Percentiles rank a stretch among this genome's conserved stretches.
Conservation (phyloP, 164 flowering plant species). For the Vitis vinifera region DNA sequence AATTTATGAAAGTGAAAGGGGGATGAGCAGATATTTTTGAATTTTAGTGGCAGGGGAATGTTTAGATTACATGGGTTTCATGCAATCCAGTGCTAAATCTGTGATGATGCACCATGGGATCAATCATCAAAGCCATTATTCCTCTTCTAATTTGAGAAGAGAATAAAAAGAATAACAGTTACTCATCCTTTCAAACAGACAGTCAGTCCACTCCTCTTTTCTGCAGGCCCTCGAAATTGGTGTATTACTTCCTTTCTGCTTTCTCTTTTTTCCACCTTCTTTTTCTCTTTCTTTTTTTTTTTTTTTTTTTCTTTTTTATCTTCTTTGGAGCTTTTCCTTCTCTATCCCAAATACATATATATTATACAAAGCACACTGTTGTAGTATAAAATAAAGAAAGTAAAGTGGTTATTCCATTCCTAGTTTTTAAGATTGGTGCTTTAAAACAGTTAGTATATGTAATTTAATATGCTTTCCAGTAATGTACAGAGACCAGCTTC, state of each 20-base stretch:
- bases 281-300: conserved; percentile 9
- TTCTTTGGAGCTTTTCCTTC: conserved; percentile 5
- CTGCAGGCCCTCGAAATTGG: conserved; percentile 14
- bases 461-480: conserved; percentile 7
- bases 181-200: conserved; percentile 39
- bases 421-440: conserved; percentile 17
- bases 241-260: conserved; percentile 7
- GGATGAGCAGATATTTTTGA: no score
- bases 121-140: conserved; percentile 20
- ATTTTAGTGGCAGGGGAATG: no score
- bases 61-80: conserved; percentile 14
- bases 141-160: conserved; percentile 14
- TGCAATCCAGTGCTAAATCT: conserved; percentile 4
- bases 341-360: neutral
- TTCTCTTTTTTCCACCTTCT: conserved; percentile 7
- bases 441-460: conserved; percentile 4
- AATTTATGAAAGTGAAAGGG: no score
- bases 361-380: neutral
- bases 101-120: conserved; percentile 6
- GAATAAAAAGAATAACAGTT: conserved; percentile 8
- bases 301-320: conserved; percentile 5
- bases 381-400: neutral
- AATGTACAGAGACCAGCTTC: conserved; percentile 12
- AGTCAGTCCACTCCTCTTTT: conserved; percentile 27
- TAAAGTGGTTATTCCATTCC: neutral